phyloP scores from a whole-genome alignment of 1,284 basidiomycete species.

The Agroathelia rolfsii region DNA sequence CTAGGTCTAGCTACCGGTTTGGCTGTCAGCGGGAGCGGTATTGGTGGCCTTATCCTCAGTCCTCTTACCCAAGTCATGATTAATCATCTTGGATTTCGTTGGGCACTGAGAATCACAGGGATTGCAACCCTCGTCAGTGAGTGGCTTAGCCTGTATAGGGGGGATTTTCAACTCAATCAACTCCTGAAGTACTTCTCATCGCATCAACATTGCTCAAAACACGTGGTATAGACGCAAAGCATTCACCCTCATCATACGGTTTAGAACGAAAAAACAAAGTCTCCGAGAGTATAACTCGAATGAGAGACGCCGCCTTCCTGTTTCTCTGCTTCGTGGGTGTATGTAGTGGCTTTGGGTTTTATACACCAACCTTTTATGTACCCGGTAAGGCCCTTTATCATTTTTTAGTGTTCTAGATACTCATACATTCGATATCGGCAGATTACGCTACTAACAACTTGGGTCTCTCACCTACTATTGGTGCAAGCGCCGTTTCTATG shows the following conservation, averaged over 20 bases:
- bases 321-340: constrained; percentile 7
- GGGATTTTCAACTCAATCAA: too few species aligned
- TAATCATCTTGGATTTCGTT: constrained; percentile 6
- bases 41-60: constrained; percentile 8
- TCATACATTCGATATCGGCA: too few species aligned
- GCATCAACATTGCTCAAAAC: too few species aligned
- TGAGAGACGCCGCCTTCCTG: constrained; percentile 6
- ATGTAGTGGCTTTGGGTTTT: constrained; percentile 8
- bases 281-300: too few species aligned
- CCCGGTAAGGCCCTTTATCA: too few species aligned
- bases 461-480: constrained; percentile 6
- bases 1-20: constrained; percentile 9
- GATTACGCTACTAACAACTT: constrained; percentile 7
- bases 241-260: too few species aligned
- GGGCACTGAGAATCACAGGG: constrained; percentile 8
- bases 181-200: too few species aligned
- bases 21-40: constrained; percentile 7
- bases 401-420: too few species aligned
- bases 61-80: constrained; percentile 8
- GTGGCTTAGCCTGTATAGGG: too few species aligned
- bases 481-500: constrained; percentile 6
- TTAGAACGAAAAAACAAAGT: too few species aligned
- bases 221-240: too few species aligned
- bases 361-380: constrained; percentile 8
- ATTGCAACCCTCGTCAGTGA: constrained; percentile 4